Evolutionary conservation across 352 stramenopile species (phyloP), one percentile per base, ranked within the genome.

Genomic region (Albugo candida): DNA sequence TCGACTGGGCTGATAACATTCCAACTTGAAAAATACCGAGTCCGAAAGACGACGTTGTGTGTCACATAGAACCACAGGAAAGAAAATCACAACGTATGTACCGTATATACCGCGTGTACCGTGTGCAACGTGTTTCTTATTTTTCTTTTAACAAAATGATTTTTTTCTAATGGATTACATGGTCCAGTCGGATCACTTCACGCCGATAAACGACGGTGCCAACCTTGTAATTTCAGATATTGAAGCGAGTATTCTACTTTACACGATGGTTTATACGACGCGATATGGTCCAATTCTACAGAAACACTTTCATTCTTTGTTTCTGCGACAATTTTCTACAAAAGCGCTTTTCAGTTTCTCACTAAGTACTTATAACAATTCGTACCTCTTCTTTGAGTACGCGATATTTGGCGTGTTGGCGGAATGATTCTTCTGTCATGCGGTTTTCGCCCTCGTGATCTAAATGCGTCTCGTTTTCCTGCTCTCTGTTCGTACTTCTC

Each of bases 391-490:
- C 65, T 37, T 77, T 70, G 48, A 68, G 75, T 45, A 87, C 63
- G 17, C 71, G 67, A 48, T 82, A 82, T 13, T 57, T 54, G 2
- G 74, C 70, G 55, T 75, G 79, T 16, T 63, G 63, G 14, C 74
- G 67, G 53, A 87, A 87, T 0, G 60, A 68, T 36, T 81, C 71
- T 56, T 83, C 74, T 0, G 69, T 80, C 31, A 84, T 60, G 19
- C 67, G 76, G 8, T 8, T 31, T 8, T 31, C 24, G 16, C 55
- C 62, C 16, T 74, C 60, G 20, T 84, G 65, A 17, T 61, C 62
- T 2, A 67, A 17, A 0, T 37, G 11, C 37, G 35, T 47, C 3
- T 24, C 17, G 17, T 43, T 3, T 43, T 3, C 17, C 8, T 43
- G 17, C 38, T 43, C 38, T 43, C 20, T 24, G 8, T 43, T 8